Base-by-base conservation (phyloP, 345 rosid genomes). In the Balakata baccata region DNA sequence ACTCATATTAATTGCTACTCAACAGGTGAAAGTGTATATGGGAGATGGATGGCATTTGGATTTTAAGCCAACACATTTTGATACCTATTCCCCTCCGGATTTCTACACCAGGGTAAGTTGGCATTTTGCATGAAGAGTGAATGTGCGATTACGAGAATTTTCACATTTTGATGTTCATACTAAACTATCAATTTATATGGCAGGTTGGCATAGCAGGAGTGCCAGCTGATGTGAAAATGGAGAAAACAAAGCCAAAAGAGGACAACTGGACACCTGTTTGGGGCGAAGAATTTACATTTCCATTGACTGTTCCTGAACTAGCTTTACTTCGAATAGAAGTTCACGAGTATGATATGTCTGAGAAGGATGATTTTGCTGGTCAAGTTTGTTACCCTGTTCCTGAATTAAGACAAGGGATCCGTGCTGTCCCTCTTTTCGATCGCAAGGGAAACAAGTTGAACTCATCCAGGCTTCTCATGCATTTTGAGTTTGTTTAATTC, bases 171-270 rank as follows among this genome's bases (percentile, higher is more conserved):
- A 8, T 64, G 68, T 25, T 39, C 18, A 34, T 39, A 46, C 5
- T 74, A 34, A 75, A 50, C 53, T 0, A 37, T 10, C 13, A 22
- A 50, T n/a, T 10, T 5, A 16, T 17, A 29, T 58, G 39, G 64
- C 70, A 79, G 82, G 72, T 79, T 3, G 78, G 78, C 38, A 79
- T 79, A 54, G 82, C 82, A 66, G 82, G 82, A 45, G 82, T 51
- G 1, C 51, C 62, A 52, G 69, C 17, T 45, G 82, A 79, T 34
- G 57, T 12, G 11, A 61, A 57, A 41, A 66, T 64, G 72, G 49
- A 70, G 76, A 66, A 50, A 71, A 79, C 82, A 23, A 70, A 71
- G 34, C 34, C 7, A 50, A 64, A 7, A 66, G 76, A 79, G 59
- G 73, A 79, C 51, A 60, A 70, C 37, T 79, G 82, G 82, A 43